phyloP scores from a whole-genome alignment of 2,329 filamentous ascomycete species.

The Aspergillus japonicus region DNA sequence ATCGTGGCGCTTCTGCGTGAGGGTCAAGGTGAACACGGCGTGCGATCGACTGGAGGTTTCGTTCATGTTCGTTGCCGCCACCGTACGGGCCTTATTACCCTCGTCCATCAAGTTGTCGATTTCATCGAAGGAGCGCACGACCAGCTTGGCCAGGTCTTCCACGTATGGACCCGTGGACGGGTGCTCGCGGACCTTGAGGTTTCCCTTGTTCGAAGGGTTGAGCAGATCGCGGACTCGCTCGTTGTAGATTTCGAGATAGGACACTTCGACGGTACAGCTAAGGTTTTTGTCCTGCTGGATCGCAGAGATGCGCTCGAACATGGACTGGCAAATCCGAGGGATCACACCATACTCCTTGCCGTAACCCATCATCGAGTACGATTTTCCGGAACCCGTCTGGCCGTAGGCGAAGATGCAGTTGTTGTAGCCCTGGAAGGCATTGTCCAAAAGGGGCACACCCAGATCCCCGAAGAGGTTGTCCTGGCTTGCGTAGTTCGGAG shows the following conservation, averaged over 20 bases:
- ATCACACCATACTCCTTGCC: constrained; percentile 94
- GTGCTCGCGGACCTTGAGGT: constrained; percentile 95
- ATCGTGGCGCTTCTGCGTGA: constrained; percentile 92
- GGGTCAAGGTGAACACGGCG: constrained; percentile 92
- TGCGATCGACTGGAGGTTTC: constrained; percentile 98
- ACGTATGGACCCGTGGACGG: constrained; percentile 97
- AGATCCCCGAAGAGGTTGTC: constrained; percentile 85
- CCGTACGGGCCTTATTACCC: constrained; percentile 96
- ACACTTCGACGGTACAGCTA: constrained; percentile 92
- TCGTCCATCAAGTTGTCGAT: constrained; percentile 99
- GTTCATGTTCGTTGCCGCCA: constrained; percentile 99
- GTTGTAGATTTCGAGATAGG: constrained; percentile 99
- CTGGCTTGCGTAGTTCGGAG: constrained; percentile 83
- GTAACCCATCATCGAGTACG: constrained; percentile 99
- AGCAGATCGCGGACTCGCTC: constrained; percentile 93
- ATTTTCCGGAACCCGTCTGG: constrained; percentile 97
- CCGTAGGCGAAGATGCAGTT: constrained; percentile 99
- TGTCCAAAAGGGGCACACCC: constrained; percentile 87
- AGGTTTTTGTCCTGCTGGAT: constrained; percentile 73
- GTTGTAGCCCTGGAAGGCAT: constrained; percentile 98
- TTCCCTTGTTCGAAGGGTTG: constrained; percentile 92
- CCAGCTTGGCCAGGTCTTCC: constrained; percentile 92
- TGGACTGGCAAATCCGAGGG: constrained; percentile 93
- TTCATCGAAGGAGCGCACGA: constrained; percentile 88
- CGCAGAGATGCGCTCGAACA: constrained; percentile 81